These are phyloP conservation scores for Lasiodiplodia gonubiensis DNA, from an alignment of 2,329 filamentous ascomycete species.

Conservation along the genomic window DNA sequence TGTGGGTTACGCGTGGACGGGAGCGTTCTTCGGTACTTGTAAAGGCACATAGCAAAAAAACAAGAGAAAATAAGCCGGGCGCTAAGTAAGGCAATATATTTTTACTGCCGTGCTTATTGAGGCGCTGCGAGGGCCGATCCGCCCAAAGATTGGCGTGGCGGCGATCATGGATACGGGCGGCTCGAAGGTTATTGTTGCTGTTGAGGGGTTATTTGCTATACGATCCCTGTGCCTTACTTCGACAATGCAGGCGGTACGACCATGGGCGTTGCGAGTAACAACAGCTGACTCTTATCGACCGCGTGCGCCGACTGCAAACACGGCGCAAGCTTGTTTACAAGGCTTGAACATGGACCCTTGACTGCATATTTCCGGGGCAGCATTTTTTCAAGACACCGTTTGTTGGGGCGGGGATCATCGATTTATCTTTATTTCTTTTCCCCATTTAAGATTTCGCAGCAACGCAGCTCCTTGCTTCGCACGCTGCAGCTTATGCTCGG, in stretches of 20 bases:
- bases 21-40: too few relatives aligned
- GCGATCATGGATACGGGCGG: neutral
- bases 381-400: neutral
- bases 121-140: neutral
- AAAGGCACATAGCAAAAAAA: neutral
- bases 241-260: neutral
- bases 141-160: neutral
- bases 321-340: neutral
- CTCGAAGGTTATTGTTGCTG: neutral
- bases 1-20: too few relatives aligned
- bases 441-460: neutral
- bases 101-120: neutral
- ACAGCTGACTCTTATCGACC: neutral
- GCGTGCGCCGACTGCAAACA: neutral
- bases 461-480: neutral
- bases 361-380: neutral
- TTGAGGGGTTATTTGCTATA: neutral
- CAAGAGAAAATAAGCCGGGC: too few relatives aligned
- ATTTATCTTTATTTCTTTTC: neutral
- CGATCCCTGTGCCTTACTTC: neutral
- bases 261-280: neutral
- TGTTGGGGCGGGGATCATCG: neutral
- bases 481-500: neutral
- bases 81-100: neutral
- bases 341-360: neutral